Conservation (phyloP, 768 basidiomycete species). For the Psilocybe sp. region DNA sequence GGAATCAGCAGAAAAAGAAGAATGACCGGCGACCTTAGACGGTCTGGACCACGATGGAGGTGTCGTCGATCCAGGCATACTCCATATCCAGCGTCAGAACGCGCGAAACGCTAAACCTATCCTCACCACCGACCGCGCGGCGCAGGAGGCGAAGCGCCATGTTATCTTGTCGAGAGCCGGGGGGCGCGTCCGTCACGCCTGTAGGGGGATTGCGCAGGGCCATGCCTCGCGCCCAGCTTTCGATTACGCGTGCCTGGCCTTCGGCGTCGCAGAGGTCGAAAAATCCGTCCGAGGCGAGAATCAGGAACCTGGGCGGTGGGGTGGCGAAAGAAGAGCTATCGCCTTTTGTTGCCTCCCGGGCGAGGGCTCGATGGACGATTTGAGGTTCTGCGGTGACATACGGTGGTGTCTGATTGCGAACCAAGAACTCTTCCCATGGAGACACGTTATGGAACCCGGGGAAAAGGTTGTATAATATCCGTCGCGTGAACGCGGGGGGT, state of each 20-base stretch:
- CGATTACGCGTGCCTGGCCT: slow-evolving; percentile 43
- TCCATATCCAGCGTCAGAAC: slow-evolving; percentile 65
- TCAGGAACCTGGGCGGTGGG: slow-evolving; percentile 45
- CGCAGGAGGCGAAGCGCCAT: slow-evolving; percentile 59
- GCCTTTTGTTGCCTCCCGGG: background rate
- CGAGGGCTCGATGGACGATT: slow-evolving; percentile 44
- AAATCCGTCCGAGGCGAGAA: slow-evolving; percentile 68
- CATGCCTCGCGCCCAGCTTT: slow-evolving; percentile 50
- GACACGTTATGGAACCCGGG: slow-evolving; percentile 60
- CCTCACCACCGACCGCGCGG: slow-evolving; percentile 55
- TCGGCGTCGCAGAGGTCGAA: slow-evolving; percentile 53
- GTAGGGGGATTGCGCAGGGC: slow-evolving; percentile 24
- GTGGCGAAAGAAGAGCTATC: background rate
- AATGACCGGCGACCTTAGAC: slow-evolving; percentile 32
- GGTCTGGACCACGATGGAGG: slow-evolving; percentile 61
- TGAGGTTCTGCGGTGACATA: slow-evolving; percentile 68
- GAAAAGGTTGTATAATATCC: slow-evolving; percentile 63
- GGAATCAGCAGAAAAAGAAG: background rate
- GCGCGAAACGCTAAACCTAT: slow-evolving; percentile 49
- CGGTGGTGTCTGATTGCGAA: slow-evolving; percentile 60
- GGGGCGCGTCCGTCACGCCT: slow-evolving; percentile 18
- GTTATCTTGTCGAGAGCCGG: slow-evolving; percentile 31
- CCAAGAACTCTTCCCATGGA: slow-evolving; percentile 65
- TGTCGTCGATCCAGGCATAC: slow-evolving; percentile 66
- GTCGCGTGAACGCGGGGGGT: slow-evolving; percentile 63